Evolutionary conservation across 2,329 filamentous ascomycete genomes (phyloP).

Genomic region (Paramyrothecium sp.): DNA sequence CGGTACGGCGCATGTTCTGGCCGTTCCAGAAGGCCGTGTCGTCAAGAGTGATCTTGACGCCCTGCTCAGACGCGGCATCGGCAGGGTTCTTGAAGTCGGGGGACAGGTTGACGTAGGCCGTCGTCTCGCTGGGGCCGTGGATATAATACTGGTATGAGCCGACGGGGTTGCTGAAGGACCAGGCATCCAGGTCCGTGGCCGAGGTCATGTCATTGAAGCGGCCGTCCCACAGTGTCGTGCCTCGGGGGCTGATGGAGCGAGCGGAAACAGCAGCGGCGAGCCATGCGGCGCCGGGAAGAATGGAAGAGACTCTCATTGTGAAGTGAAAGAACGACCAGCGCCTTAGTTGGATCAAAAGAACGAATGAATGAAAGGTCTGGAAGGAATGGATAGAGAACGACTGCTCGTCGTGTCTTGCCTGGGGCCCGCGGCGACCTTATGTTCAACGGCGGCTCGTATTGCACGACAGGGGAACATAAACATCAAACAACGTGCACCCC

Average conservation of each 20-base stretch:
- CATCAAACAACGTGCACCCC: neutral
- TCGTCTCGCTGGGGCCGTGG: conserved; percentile 57
- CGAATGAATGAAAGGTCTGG: conserved; percentile 1
- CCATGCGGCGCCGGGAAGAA: neutral
- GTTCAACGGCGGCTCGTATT: neutral
- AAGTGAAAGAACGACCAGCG: conserved; percentile 1
- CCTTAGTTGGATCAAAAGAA: neutral
- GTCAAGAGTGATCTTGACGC: conserved; percentile 66
- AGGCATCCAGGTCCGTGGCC: neutral
- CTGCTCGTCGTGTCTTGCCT: neutral
- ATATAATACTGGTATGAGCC: conserved; percentile 71
- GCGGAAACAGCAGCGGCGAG: neutral
- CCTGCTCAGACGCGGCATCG: conserved; percentile 60
- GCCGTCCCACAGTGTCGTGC: neutral
- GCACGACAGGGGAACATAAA: neutral
- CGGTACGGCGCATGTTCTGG: conserved; percentile 70
- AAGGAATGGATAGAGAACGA: neutral
- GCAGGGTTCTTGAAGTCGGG: conserved; percentile 63
- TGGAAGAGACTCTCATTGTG: neutral
- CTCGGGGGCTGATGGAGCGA: conserved; percentile 1
- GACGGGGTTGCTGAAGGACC: conserved; percentile 1
- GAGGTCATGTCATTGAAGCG: neutral
- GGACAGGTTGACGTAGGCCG: conserved; percentile 61
- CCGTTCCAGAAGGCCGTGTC: conserved; percentile 68
- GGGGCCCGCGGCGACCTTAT: neutral